phyloP scores from a whole-genome alignment of 2,329 filamentous ascomycete genomes.

The Coleophoma eucalyptorum region DNA sequence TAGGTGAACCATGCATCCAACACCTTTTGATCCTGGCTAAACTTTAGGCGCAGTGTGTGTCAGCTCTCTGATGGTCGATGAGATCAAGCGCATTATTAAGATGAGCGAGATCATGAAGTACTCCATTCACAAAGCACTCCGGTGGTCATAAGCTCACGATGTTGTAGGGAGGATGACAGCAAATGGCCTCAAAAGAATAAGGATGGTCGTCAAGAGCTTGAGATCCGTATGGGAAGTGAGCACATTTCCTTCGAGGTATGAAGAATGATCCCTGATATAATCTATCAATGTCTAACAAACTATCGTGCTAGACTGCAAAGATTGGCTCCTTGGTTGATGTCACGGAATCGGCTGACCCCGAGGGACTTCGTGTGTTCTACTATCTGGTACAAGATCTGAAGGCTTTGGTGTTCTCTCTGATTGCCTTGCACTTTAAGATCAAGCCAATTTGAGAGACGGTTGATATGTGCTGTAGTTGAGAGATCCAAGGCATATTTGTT shows the following conservation, averaged over 20 bases:
- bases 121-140: slow-evolving; percentile 15
- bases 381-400: slow-evolving; percentile 98
- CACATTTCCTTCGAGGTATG: slow-evolving; percentile 95
- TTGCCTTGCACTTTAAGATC: slow-evolving; percentile 96
- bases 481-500: background rate
- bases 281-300: slow-evolving; percentile 1
- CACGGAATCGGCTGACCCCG: slow-evolving; percentile 91
- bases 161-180: slow-evolving; percentile 82
- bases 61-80: slow-evolving; percentile 82
- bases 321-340: slow-evolving; percentile 97
- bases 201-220: slow-evolving; percentile 92
- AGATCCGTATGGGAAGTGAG: slow-evolving; percentile 89
- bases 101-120: slow-evolving; percentile 97
- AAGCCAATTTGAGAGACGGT: slow-evolving; percentile 59
- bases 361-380: slow-evolving; percentile 95
- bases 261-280: background rate
- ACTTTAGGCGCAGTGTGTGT: slow-evolving; percentile 72
- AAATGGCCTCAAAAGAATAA: slow-evolving; percentile 99
- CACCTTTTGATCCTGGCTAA: too few species aligned
- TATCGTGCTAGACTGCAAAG: slow-evolving; percentile 74
- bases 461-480: background rate
- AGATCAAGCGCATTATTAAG: slow-evolving; percentile 97
- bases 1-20: slow-evolving; percentile 43
- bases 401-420: slow-evolving; percentile 92
- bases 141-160: slow-evolving; percentile 18